These are phyloP conservation scores for Neopestalotiopsis sp. DNA, from an alignment of 2,329 filamentous ascomycete genomes.

Conservation along the genomic window DNA sequence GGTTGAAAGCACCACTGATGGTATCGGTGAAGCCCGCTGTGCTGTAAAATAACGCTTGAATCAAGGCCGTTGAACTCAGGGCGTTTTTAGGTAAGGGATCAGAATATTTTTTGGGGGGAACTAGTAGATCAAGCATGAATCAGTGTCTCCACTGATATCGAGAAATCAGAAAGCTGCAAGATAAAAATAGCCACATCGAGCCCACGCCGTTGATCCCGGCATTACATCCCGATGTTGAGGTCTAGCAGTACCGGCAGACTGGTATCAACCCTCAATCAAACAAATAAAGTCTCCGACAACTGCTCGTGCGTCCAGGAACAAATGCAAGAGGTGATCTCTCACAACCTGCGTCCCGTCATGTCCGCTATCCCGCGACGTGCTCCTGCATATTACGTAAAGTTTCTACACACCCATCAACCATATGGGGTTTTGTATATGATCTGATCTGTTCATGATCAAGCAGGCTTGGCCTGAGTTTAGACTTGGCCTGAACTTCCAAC, in stretches of 20 bases:
- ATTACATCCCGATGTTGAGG: background rate
- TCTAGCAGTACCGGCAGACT: background rate
- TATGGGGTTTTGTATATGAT: background rate
- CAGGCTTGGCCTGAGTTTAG: background rate
- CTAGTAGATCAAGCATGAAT: background rate
- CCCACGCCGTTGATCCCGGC: background rate
- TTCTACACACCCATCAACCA: background rate
- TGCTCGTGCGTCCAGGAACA: background rate
- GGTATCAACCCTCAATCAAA: background rate
- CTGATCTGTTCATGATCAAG: background rate
- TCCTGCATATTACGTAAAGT: background rate
- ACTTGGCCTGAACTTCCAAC: background rate
- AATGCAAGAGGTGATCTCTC: background rate
- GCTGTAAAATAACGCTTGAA: background rate
- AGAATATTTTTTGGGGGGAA: background rate
- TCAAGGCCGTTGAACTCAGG: background rate
- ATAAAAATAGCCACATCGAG: background rate
- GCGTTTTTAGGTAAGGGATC: background rate
- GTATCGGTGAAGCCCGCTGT: background rate
- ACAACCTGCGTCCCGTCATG: background rate
- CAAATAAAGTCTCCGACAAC: background rate
- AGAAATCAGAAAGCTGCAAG: background rate
- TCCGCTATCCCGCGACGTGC: background rate
- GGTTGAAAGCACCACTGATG: slow-evolving; percentile 24
- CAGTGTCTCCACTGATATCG: background rate